These are phyloP conservation scores for Medicago truncatula DNA, from an alignment of 306 rosid species.

Conservation along the genomic window DNA sequence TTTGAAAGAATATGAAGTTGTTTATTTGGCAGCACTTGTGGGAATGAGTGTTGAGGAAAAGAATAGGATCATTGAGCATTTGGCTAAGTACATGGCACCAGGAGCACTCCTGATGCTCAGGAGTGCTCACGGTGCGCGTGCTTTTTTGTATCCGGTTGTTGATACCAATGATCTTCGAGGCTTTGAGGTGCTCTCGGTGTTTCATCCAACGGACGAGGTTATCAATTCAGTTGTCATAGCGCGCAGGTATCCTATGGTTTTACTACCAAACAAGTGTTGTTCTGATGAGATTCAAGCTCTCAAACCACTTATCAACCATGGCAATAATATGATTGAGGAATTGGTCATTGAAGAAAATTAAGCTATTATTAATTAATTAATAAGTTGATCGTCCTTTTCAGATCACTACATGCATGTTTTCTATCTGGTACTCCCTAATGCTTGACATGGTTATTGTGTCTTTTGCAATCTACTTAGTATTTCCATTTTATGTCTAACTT, in stretches of 20 bases:
- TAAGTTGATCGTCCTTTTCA: background rate
- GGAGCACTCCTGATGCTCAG: slow-evolving; percentile 17
- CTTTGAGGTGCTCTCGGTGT: slow-evolving; percentile 12
- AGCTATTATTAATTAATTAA: background rate
- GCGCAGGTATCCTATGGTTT: background rate
- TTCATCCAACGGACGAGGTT: slow-evolving; percentile 7
- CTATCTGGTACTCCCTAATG: background rate
- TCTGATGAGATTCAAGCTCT: slow-evolving; percentile 18
- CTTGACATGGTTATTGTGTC: slow-evolving; percentile 16
- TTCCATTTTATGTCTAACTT: background rate
- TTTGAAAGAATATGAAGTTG: slow-evolving; percentile 23
- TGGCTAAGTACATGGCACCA: slow-evolving; percentile 3
- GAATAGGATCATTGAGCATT: slow-evolving; percentile 1
- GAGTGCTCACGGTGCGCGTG: slow-evolving; percentile 23
- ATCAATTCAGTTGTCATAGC: slow-evolving; percentile 12
- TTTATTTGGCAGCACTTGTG: slow-evolving; percentile 6
- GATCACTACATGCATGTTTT: slow-evolving; percentile 4
- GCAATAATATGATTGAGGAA: slow-evolving; percentile 11
- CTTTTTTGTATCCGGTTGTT: slow-evolving; percentile 5
- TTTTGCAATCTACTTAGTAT: background rate
- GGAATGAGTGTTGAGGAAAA: slow-evolving; percentile 15
- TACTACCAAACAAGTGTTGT: slow-evolving; percentile 5
- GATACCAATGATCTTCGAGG: background rate
- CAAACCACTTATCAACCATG: slow-evolving; percentile 20
- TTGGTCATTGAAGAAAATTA: slow-evolving; percentile 18